Conservation (phyloP, 2,329 filamentous ascomycete species). For the Sphaerulina vaccinii region DNA sequence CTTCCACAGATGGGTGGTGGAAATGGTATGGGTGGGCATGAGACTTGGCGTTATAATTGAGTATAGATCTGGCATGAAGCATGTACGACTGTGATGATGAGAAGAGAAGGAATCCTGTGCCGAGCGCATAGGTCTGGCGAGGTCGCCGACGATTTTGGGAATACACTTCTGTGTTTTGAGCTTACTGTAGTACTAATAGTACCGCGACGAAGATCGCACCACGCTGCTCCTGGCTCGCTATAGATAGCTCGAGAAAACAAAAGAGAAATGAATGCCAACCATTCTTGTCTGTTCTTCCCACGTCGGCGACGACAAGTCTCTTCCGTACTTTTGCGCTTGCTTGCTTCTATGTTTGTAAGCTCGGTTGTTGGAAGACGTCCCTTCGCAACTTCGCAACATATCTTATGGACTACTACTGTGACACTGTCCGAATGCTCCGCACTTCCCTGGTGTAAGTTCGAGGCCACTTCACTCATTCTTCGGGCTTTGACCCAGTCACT, state of each 20-base stretch:
- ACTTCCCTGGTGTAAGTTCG: too few relatives aligned
- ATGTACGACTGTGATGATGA: background rate
- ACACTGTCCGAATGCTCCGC: too few relatives aligned
- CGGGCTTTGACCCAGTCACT: too few relatives aligned
- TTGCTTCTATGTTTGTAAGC: too few relatives aligned
- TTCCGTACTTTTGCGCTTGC: too few relatives aligned
- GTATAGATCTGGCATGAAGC: background rate
- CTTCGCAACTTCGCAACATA: too few relatives aligned
- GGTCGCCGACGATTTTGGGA: background rate
- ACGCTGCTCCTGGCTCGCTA: background rate
- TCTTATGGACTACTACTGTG: too few relatives aligned
- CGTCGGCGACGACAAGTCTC: too few relatives aligned
- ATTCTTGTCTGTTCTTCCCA: too few relatives aligned
- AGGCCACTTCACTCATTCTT: too few relatives aligned
- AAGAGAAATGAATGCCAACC: background rate
- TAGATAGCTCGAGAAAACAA: background rate
- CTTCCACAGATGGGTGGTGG: slow-evolving; percentile 33
- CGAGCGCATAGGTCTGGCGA: background rate
- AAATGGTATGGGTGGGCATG: slow-evolving; percentile 14
- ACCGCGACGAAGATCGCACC: background rate
- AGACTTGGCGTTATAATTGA: slow-evolving; percentile 33
- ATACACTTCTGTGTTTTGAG: background rate
- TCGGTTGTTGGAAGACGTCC: too few relatives aligned
- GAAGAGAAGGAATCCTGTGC: background rate
- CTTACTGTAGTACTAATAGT: background rate